Conservation (phyloP, 768 basidiomycete genomes). For the Imleria badia region DNA sequence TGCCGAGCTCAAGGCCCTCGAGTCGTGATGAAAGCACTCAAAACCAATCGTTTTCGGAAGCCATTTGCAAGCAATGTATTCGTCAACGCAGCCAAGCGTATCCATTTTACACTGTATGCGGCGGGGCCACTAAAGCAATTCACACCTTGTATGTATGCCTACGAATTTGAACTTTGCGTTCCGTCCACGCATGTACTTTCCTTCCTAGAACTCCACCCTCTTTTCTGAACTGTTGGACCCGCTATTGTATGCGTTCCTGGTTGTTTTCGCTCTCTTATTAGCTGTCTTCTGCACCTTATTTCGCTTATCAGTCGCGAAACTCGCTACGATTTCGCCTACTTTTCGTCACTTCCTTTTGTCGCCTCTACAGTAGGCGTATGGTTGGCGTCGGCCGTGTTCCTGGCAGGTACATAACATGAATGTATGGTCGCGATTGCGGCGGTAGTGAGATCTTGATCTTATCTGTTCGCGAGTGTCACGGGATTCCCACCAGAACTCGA, state of each 20-base stretch:
- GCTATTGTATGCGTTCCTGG: slow-evolving; percentile 22
- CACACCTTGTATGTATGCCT: slow-evolving; percentile 31
- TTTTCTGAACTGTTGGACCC: slow-evolving; percentile 8
- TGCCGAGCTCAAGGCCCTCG: slow-evolving; percentile 56
- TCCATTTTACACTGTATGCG: slow-evolving; percentile 29
- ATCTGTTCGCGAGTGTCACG: slow-evolving; percentile 7
- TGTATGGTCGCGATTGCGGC: slow-evolving; percentile 1
- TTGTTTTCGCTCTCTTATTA: slow-evolving; percentile 26
- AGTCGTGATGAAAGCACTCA: slow-evolving; percentile 29
- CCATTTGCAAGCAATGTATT: slow-evolving; percentile 28
- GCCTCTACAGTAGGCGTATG: neutral
- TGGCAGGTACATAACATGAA: slow-evolving; percentile 9
- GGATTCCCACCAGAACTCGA: slow-evolving; percentile 20
- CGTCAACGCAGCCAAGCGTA: slow-evolving; percentile 22
- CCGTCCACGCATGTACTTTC: slow-evolving; percentile 23
- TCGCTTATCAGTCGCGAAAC: slow-evolving; percentile 11
- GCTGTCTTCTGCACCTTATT: slow-evolving; percentile 16
- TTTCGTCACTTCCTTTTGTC: slow-evolving; percentile 2
- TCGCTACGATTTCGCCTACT: slow-evolving; percentile 6
- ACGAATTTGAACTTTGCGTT: slow-evolving; percentile 17
- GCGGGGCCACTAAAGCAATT: slow-evolving; percentile 25
- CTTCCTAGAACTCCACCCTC: slow-evolving; percentile 19
- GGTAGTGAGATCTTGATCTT: slow-evolving; percentile 13
- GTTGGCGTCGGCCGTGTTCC: neutral
- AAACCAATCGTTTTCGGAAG: slow-evolving; percentile 8